Evolutionary conservation across 352 stramenopile genomes (phyloP), one percentile per base, ranked within the genome.

Genomic region (Phytophthora sojae): DNA sequence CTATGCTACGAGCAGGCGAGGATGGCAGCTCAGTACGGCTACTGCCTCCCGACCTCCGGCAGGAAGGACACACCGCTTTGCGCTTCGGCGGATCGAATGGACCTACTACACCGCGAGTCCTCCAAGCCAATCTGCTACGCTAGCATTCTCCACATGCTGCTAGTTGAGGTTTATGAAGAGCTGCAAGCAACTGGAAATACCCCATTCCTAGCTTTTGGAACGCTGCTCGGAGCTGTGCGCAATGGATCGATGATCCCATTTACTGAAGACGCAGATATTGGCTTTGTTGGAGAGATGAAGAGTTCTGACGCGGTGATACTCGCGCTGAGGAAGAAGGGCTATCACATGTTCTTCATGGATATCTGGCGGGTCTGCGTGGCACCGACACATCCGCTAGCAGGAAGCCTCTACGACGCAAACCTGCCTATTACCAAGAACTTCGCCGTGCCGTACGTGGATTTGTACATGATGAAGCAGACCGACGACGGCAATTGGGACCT

Each of bases 21-120:
- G 23, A 7, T 54, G 14, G n/a, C 54, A 55, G 53, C 45, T 15
- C 53, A 67, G n/a, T 60, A 53, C 42, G 19, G 52, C 8, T 84
- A 83, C 53, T 89, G 81, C 11, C 64, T 89, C 2, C 81, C 81
- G n/a, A 83, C 86, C 39, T 77, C 73, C 3, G 81, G 67, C 2
- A 66, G 78, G 17, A 79, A 80, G 53, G 79, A 89, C 53, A 64
- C 73, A 7, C 65, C 73, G 25, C 81, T 76, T 69, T 89, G 81
- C 64, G 57, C 57, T 19, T 59, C 35, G 55, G 37, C 81, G 7
- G 79, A 89, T 61, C 73, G 81, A n/a, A 68, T 86, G 54, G 69
- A 85, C 45, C 35, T 89, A 15, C 73, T 89, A 6, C 71, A 58
- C 2, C 26, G 50, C 7, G n/a, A 56, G 14, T 42, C 52, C 7